Percentiles rank a stretch among this genome's conserved stretches.
These are phyloP conservation scores for Mediolabrus comicus DNA, from an alignment of 108 stramenopile species.

Conservation along the genomic window DNA sequence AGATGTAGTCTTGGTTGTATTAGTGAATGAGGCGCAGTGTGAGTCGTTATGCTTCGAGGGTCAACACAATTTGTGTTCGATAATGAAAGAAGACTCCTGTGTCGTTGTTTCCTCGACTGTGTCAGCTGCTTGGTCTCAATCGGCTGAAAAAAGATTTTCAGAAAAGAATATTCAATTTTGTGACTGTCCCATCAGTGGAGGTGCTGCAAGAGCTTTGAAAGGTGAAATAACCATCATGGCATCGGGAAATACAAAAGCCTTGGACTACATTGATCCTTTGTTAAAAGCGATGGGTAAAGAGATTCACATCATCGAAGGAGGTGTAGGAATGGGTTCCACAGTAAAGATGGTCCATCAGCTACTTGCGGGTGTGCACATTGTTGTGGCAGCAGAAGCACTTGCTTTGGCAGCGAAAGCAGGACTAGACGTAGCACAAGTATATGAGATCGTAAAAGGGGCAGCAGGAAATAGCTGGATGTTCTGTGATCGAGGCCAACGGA, in stretches of 20 bases:
- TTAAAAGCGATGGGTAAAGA: slow-evolving; percentile 61
- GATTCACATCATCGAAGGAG: slow-evolving; percentile 64
- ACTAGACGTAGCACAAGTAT: slow-evolving; percentile 65
- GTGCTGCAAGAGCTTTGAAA: slow-evolving; percentile 57
- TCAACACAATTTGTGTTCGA: slow-evolving; percentile 16
- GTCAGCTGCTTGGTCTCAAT: slow-evolving; percentile 56
- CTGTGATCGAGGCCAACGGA: slow-evolving; percentile 64
- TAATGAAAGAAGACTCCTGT: slow-evolving; percentile 44
- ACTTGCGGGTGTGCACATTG: slow-evolving; percentile 75
- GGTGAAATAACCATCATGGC: slow-evolving; percentile 77
- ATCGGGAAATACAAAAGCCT: slow-evolving; percentile 32
- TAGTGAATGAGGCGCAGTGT: slow-evolving; percentile 77
- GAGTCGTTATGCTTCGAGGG: slow-evolving; percentile 55
- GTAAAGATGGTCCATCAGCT: slow-evolving; percentile 83
- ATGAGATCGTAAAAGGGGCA: slow-evolving; percentile 73
- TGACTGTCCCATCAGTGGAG: slow-evolving; percentile 79
- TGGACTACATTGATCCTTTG: slow-evolving; percentile 36
- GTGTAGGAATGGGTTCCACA: slow-evolving; percentile 68
- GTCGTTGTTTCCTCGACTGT: slow-evolving; percentile 76
- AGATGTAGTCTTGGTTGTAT: slow-evolving; percentile 55
- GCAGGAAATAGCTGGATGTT: slow-evolving; percentile 84
- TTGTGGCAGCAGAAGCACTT: slow-evolving; percentile 70
- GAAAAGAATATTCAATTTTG: slow-evolving; percentile 45
- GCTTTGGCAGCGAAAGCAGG: slow-evolving; percentile 76
- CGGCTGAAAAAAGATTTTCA: slow-evolving; percentile 32